phyloP scores from a whole-genome alignment of 768 basidiomycete species.

The Hebeloma cylindrosporum region DNA sequence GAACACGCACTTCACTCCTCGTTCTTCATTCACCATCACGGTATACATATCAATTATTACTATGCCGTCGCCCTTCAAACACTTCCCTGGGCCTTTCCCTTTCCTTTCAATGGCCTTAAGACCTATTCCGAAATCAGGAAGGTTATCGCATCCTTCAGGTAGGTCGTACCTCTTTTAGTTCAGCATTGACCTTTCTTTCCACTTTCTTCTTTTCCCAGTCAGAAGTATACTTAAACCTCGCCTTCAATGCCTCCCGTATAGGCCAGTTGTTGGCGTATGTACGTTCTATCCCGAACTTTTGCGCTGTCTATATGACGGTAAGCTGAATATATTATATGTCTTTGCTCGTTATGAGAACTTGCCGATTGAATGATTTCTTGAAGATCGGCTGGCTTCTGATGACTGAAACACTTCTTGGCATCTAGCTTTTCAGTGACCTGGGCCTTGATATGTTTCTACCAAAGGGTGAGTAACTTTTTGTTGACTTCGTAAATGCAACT shows the following conservation, averaged over 20 bases:
- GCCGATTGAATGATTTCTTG: not conserved
- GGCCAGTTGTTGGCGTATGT: constrained; percentile 7
- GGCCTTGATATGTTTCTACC: not conserved
- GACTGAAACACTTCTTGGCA: not conserved
- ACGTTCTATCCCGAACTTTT: not conserved
- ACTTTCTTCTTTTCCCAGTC: constrained; percentile 6
- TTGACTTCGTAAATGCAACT: not conserved
- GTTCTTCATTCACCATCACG: too few relatives aligned
- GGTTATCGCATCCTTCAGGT: not conserved
- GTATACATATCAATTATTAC: not conserved
- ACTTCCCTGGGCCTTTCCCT: not conserved
- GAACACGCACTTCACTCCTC: too few relatives aligned
- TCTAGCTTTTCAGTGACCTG: constrained; percentile 5
- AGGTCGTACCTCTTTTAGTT: not conserved
- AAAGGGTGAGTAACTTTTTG: not conserved
- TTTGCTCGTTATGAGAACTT: not conserved
- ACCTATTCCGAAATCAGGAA: not conserved
- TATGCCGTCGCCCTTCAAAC: not conserved
- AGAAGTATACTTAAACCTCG: constrained; percentile 1
- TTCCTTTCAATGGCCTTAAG: not conserved
- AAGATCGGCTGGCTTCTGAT: not conserved
- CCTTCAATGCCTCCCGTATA: constrained; percentile 6
- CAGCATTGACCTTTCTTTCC: not conserved
- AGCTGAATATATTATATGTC: not conserved
- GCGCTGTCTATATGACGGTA: not conserved